Conservation (phyloP, 169 alveolate genomes). For the Cryptosporidium tyzzeri region DNA sequence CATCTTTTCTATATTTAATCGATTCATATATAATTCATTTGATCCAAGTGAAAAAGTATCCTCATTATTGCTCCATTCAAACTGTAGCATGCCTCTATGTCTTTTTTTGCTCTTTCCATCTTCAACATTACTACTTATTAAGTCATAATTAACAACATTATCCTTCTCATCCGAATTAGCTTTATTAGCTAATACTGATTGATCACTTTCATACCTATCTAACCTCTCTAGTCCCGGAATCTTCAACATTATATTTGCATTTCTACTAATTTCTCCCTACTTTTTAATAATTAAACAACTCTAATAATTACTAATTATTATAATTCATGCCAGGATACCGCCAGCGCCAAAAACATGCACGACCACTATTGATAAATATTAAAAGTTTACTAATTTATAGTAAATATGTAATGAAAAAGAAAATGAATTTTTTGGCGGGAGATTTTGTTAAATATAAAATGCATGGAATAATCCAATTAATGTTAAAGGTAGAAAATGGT, state of each 20-base stretch:
- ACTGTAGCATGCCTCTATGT: slow-evolving; percentile 83
- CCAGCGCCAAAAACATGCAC: slow-evolving; percentile 40
- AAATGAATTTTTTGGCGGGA: not conserved
- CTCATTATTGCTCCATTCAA: slow-evolving; percentile 91
- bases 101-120: slow-evolving; percentile 19
- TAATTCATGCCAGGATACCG: not conserved
- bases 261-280: not conserved
- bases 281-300: not conserved
- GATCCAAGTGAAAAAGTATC: slow-evolving; percentile 87
- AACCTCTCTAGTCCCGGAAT: slow-evolving; percentile 46
- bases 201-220: slow-evolving; percentile 23
- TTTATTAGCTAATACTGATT: not conserved
- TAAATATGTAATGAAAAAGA: too few relatives aligned
- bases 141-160: not conserved
- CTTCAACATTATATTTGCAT: slow-evolving; percentile 35
- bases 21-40: slow-evolving; percentile 90
- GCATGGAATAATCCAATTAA: not conserved
- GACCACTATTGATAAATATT: not conserved
- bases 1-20: slow-evolving; percentile 82
- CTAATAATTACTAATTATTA: not conserved
- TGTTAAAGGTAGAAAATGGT: not conserved
- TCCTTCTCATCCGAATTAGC: not conserved
- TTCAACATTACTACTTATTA: not conserved
- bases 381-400: too few relatives aligned
- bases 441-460: not conserved